Evolutionary conservation across 2,329 filamentous ascomycete genomes (phyloP).

Genomic region (Calonectria henricotiae): DNA sequence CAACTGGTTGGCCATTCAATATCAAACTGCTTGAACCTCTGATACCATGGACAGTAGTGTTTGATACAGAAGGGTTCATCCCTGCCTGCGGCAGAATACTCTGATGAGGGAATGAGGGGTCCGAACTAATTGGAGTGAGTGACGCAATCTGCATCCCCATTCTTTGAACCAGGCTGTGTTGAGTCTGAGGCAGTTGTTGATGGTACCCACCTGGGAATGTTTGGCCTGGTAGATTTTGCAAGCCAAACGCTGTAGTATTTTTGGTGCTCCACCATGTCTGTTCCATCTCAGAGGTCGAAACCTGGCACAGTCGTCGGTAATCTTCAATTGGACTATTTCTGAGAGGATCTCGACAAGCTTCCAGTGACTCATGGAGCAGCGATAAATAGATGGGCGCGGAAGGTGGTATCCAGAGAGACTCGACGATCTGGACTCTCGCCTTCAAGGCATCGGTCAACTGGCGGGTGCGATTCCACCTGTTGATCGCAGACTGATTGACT

Average conservation of each 20-base stretch:
- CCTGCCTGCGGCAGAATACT: neutral
- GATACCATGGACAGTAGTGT: neutral
- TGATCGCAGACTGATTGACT: neutral
- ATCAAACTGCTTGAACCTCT: neutral
- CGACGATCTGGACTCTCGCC: neutral
- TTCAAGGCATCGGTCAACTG: slow-evolving; percentile 6
- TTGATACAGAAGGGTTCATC: neutral
- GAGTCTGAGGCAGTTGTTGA: neutral
- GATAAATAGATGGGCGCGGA: neutral
- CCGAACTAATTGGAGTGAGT: neutral
- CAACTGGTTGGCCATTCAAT: neutral
- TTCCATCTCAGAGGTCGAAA: slow-evolving; percentile 10
- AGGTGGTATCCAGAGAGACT: slow-evolving; percentile 21
- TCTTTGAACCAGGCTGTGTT: slow-evolving; percentile 5
- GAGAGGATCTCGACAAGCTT: neutral
- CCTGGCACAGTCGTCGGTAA: neutral
- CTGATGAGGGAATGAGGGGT: neutral
- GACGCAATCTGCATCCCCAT: slow-evolving; percentile 18
- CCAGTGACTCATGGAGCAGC: slow-evolving; percentile 3
- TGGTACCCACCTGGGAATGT: neutral
- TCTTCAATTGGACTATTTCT: neutral
- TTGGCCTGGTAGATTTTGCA: neutral
- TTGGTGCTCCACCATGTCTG: slow-evolving; percentile 7
- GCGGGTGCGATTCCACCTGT: slow-evolving; percentile 5
- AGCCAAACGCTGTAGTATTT: neutral